Percentiles rank a stretch among this genome's conserved stretches.
Conservation (phyloP, 176 grass and related monocot species). For the Bromus sterilis region DNA sequence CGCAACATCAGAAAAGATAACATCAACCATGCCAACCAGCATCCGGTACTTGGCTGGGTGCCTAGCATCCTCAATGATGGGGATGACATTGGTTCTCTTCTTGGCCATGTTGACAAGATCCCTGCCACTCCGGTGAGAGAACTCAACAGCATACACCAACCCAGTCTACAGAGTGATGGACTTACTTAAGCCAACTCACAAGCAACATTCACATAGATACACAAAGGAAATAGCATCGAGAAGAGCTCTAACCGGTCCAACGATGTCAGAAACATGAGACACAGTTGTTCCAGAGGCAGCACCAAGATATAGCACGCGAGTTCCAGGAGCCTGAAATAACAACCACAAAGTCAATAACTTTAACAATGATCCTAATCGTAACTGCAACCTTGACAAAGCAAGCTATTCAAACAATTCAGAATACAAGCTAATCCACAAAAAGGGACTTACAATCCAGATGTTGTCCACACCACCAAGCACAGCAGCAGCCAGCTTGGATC, state of each 20-base stretch:
- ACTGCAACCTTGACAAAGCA: background rate
- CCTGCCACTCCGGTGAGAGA: slow-evolving; percentile 89
- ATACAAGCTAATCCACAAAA: background rate
- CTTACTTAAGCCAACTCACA: background rate
- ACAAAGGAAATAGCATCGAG: background rate
- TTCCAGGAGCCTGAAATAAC: slow-evolving; percentile 51
- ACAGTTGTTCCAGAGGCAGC: slow-evolving; percentile 81
- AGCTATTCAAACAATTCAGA: background rate
- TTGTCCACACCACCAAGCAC: slow-evolving; percentile 84
- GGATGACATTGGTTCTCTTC: slow-evolving; percentile 94
- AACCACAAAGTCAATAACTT: background rate
- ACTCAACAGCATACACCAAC: slow-evolving; percentile 91
- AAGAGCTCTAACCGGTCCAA: slow-evolving; percentile 78
- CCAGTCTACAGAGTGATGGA: slow-evolving; percentile 30
- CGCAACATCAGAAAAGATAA: slow-evolving; percentile 97
- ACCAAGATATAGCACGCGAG: slow-evolving; percentile 80
- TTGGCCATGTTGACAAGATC: slow-evolving; percentile 97
- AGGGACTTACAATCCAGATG: slow-evolving; percentile 69
- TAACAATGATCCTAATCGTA: background rate
- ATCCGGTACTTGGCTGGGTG: slow-evolving; percentile 79
- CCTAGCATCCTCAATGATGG: slow-evolving; percentile 95
- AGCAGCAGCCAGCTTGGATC: slow-evolving; percentile 84
- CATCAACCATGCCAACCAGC: slow-evolving; percentile 98
- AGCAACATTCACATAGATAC: accelerated
- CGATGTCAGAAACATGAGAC: slow-evolving; percentile 83